Conservation (phyloP, 768 basidiomycete species). For the Auricularia cornea region DNA sequence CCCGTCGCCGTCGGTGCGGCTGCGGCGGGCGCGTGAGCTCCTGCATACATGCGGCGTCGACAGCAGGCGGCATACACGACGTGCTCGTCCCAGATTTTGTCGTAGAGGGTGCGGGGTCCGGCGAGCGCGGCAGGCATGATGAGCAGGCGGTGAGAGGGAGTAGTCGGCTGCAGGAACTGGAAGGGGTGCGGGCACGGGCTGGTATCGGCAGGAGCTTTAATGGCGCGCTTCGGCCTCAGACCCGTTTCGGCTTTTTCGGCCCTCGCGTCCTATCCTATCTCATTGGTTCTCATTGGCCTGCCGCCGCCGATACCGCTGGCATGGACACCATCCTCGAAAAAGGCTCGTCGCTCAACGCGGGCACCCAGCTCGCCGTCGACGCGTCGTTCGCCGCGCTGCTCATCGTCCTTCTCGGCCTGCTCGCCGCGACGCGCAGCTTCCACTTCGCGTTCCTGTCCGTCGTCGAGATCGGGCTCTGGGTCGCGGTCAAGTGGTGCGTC, state of each 20-base stretch:
- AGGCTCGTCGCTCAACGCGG: constrained; percentile 68
- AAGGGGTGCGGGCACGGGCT: background rate
- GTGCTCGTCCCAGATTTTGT: constrained; percentile 98
- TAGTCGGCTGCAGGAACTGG: background rate
- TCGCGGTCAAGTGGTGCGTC: constrained; percentile 69
- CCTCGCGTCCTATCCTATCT: background rate
- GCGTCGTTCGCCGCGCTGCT: constrained; percentile 50
- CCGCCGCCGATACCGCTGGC: too few species aligned
- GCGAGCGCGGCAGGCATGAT: constrained; percentile 48
- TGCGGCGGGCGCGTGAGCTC: constrained; percentile 21
- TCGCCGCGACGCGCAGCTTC: constrained; percentile 54
- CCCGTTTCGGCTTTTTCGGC: background rate
- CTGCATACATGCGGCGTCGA: constrained; percentile 1
- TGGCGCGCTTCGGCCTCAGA: background rate
- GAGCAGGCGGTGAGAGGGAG: background rate
- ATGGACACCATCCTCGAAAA: constrained; percentile 45
- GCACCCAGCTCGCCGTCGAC: constrained; percentile 57
- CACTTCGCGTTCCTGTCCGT: constrained; percentile 61
- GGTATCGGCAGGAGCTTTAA: background rate
- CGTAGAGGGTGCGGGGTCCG: constrained; percentile 83
- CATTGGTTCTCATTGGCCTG: background rate
- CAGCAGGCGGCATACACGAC: constrained; percentile 55
- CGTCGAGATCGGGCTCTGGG: constrained; percentile 66
- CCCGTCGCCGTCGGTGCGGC: constrained; percentile 66
- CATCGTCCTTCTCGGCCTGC: constrained; percentile 48